Conservation (phyloP, 345 rosid species). For the Clausena lansium region DNA sequence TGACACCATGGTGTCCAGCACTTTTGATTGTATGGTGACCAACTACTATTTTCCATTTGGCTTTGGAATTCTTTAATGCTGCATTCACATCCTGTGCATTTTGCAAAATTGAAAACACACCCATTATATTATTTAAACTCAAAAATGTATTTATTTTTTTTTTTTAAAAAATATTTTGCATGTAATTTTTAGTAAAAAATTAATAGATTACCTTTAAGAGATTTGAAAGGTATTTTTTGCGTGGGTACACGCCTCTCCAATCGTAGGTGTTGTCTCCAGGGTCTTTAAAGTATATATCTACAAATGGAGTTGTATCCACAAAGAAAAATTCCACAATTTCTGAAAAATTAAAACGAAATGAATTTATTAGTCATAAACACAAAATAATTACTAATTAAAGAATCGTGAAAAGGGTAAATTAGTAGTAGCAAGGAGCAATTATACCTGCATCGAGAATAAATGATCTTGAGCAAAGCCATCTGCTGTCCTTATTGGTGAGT, state of each 20-base stretch:
- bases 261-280: conserved; percentile 33
- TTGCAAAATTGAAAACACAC: background rate
- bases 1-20: conserved; percentile 65
- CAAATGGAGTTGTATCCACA: conserved; percentile 49
- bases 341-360: background rate
- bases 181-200: background rate
- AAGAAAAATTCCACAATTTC: conserved; percentile 40
- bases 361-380: background rate
- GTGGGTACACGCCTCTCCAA: conserved; percentile 36
- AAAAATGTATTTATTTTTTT: background rate
- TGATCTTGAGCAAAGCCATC: conserved; percentile 56
- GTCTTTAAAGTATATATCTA: conserved; percentile 32
- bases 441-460: conserved; percentile 40
- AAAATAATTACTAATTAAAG: background rate
- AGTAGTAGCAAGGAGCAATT: background rate
- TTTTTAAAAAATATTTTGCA: too few species aligned
- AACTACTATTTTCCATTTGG: conserved; percentile 74
- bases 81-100: conserved; percentile 34
- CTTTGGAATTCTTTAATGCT: conserved; percentile 45
- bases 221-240: conserved; percentile 38
- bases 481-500: conserved; percentile 34
- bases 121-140: background rate
- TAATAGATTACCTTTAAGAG: conserved; percentile 35
- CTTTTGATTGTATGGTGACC: conserved; percentile 82
- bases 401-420: background rate